Base-by-base conservation (phyloP, 163 green algal species). In the Smithsoniella earleae region DNA sequence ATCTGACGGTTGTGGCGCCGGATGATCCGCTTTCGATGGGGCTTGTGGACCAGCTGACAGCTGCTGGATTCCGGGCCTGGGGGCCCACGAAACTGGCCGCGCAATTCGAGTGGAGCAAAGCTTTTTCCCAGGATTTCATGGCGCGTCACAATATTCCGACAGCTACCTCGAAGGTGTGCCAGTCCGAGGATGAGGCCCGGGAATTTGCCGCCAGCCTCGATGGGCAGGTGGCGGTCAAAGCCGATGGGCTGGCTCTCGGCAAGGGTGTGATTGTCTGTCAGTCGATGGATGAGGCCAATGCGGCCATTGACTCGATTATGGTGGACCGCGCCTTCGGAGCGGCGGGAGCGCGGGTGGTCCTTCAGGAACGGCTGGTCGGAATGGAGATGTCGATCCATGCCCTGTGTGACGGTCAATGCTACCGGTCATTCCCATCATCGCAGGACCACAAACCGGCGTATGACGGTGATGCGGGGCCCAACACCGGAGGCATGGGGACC, bases 401-500 rank as follows among this genome's bases (percentile, higher is more conserved):
- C n/a, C n/a, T n/a, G n/a, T n/a, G n/a, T n/a, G n/a, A n/a, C n/a
- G n/a, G n/a, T n/a, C n/a, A n/a, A n/a, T n/a, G n/a, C n/a, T n/a
- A n/a, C n/a, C n/a, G n/a, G n/a, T n/a, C n/a, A n/a, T n/a, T n/a
- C n/a, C n/a, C n/a, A n/a, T n/a, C n/a, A n/a, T n/a, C n/a, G n/a
- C 89, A 97, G 82, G 92, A 97, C 81, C 92, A 97, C 79, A 97
- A 97, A 79, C 83, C 90, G 2, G 88, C 91, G 0, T 83, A 85
- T 3, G 94, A 99, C 52, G 94, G 94, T 18, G 94, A 99, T 82
- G 95, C 84, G 0, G 94, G 94, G 1, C 91, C 91, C 36, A 99
- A 98, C 84, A 99, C 94, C n/a, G 94, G 94, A 10, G 94, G 94
- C 78, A 99, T 99, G 94, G 93, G 94, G 28, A 90, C 90, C 2